Evolutionary conservation across 345 rosid species (phyloP), one percentile per base, ranked within the genome.

Genomic region (Camelina sativa): DNA sequence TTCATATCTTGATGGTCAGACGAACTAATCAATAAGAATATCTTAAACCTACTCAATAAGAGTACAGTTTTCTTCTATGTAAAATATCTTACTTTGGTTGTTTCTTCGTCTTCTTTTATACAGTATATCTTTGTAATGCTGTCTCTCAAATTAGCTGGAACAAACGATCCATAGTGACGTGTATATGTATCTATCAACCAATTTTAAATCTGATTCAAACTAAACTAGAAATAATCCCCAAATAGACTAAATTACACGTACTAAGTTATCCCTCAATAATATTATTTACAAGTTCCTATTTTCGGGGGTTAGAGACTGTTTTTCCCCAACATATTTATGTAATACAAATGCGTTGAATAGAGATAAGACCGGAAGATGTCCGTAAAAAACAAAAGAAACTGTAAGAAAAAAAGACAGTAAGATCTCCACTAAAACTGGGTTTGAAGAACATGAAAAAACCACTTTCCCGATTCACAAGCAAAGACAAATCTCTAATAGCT

Each of bases 371-470:
- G 34, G 54, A 60, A 59, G 20, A n/a, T 76, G 74, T 69, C 69
- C 19, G 69, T 68, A 22, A 52, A 62, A 68, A 32, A 68, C 13
- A 41, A 7, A 60, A 56, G 37, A 76, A 76, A 70, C 7, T 47
- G 65, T 69, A 66, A n/a, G n/a, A 28, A 40, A 70, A 62, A 63
- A 13, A 63, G 74, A 76, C 80, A 63, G 44, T 69, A 25, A 76
- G 61, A 60, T 55, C 65, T 70, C 75, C 80, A 76, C 66, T 56
- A 70, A 76, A 76, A 64, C 57, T n/a, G 76, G 80, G 66, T 76
- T 56, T 70, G 17, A 76, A 68, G 58, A 46, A 62, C 69, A 69
- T 62, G 40, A 54, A 6, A 35, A 40, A 67, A 69, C 70, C 59
- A 76, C 23, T 54, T 62, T 15, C 57, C 74, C 75, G 23, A 76